These are phyloP conservation scores for Eucalyptus guilfoylei DNA, from an alignment of 345 rosid species.

Conservation along the genomic window DNA sequence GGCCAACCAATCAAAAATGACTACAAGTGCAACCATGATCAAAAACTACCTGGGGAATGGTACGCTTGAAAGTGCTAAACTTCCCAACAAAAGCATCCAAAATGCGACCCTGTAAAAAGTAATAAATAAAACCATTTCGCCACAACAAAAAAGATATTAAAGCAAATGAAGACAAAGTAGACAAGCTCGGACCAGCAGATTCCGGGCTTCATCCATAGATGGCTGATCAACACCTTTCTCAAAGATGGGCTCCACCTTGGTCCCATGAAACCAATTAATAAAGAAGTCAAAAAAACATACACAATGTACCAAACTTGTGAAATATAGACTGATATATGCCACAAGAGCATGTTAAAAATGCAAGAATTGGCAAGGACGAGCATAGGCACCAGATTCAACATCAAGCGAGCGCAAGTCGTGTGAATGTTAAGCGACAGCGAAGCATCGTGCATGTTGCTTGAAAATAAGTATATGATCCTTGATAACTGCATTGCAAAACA, in stretches of 20 bases:
- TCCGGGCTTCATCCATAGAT: conserved; percentile 95
- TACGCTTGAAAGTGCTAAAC: conserved; percentile 94
- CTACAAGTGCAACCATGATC: background rate
- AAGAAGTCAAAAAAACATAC: conserved; percentile 3
- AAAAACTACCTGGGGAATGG: conserved; percentile 83
- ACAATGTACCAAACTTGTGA: background rate
- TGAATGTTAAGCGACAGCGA: conserved; percentile 91
- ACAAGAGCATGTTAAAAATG: background rate
- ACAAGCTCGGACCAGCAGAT: conserved; percentile 56
- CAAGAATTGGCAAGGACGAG: background rate
- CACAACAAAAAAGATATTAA: background rate
- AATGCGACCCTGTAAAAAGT: conserved; percentile 67
- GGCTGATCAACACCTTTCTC: conserved; percentile 94
- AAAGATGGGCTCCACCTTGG: conserved; percentile 93
- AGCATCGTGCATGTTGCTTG: conserved; percentile 98
- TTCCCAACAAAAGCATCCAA: conserved; percentile 99
- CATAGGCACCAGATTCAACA: conserved; percentile 83
- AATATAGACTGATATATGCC: background rate
- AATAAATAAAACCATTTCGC: background rate
- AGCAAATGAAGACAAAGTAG: background rate
- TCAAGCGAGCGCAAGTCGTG: conserved; percentile 94
- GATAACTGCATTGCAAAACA: conserved; percentile 54
- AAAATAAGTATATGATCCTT: conserved; percentile 87
- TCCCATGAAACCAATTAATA: background rate
- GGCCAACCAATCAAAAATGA: background rate